These are phyloP conservation scores for Sarcodon aspratus DNA, from an alignment of 768 basidiomycete genomes.

Conservation along the genomic window DNA sequence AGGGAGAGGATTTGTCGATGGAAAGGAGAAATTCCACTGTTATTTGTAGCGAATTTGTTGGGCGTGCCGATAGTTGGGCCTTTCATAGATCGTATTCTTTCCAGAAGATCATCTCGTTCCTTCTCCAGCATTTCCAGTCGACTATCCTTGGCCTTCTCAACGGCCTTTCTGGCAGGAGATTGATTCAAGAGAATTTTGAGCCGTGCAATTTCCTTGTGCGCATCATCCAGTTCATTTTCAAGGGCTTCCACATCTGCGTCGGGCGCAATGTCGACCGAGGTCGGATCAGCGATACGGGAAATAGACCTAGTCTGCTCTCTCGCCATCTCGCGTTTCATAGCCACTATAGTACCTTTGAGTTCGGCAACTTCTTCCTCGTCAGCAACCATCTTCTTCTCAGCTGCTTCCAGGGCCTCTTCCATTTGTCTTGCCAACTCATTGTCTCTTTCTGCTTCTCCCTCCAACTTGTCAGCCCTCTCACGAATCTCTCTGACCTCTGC, in stretches of 20 bases:
- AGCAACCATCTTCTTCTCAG: slow-evolving; percentile 55
- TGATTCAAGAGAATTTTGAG: slow-evolving; percentile 56
- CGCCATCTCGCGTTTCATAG: slow-evolving; percentile 44
- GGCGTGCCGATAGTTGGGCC: slow-evolving; percentile 48
- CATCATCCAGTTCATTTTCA: slow-evolving; percentile 68
- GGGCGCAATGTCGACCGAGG: slow-evolving; percentile 17
- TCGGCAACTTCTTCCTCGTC: slow-evolving; percentile 45
- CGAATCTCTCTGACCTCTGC: slow-evolving; percentile 34
- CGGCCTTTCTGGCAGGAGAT: slow-evolving; percentile 65
- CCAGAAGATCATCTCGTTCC: slow-evolving; percentile 66
- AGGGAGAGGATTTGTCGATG: slow-evolving; percentile 66
- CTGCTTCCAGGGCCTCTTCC: slow-evolving; percentile 67
- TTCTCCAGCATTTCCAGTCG: slow-evolving; percentile 68
- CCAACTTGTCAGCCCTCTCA: slow-evolving; percentile 38
- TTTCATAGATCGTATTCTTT: slow-evolving; percentile 37
- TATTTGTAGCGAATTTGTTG: slow-evolving; percentile 23
- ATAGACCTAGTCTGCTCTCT: slow-evolving; percentile 14
- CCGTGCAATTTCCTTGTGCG: slow-evolving; percentile 64
- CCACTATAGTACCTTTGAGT: slow-evolving; percentile 36
- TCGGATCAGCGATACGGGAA: slow-evolving; percentile 11
- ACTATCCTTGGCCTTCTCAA: slow-evolving; percentile 66
- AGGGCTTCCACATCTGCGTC: slow-evolving; percentile 48
- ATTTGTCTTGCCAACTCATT: slow-evolving; percentile 51
- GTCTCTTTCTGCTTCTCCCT: slow-evolving; percentile 39
- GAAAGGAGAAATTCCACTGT: slow-evolving; percentile 62